A percentile compares a stretch with the other conserved stretches of the same genome.
These are phyloP conservation scores for Leccinum huronense DNA, from an alignment of 1,284 basidiomycete genomes.

Conservation along the genomic window DNA sequence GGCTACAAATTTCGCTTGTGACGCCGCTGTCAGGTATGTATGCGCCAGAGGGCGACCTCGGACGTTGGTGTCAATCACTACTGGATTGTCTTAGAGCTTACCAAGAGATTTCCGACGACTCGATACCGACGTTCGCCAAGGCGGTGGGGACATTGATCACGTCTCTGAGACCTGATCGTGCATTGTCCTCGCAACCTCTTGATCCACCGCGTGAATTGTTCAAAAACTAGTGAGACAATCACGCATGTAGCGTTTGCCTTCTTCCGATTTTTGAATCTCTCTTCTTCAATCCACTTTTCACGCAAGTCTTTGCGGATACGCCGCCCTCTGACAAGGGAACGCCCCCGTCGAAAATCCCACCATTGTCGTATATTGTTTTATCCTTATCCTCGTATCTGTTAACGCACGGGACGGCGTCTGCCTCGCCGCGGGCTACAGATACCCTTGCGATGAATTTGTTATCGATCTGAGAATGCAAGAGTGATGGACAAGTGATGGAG, in stretches of 20 bases:
- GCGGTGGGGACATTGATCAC: slow-evolving; percentile 50
- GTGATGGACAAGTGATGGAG: slow-evolving; percentile 28
- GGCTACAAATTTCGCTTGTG: slow-evolving; percentile 52
- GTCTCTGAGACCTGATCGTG: slow-evolving; percentile 53
- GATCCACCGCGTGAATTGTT: slow-evolving; percentile 54
- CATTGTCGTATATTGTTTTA: slow-evolving; percentile 47
- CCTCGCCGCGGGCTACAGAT: slow-evolving; percentile 51
- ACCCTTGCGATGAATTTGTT: slow-evolving; percentile 50
- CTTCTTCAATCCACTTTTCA: slow-evolving; percentile 48
- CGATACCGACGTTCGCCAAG: slow-evolving; percentile 47
- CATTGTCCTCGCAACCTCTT: slow-evolving; percentile 44
- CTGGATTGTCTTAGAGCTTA: slow-evolving; percentile 45
- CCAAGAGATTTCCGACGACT: slow-evolving; percentile 52
- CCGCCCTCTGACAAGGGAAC: slow-evolving; percentile 29
- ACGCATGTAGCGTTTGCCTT: slow-evolving; percentile 25
- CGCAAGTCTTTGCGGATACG: slow-evolving; percentile 42
- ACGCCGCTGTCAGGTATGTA: slow-evolving; percentile 46
- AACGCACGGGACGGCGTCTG: slow-evolving; percentile 59
- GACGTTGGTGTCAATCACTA: not conserved
- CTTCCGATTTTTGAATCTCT: slow-evolving; percentile 61
- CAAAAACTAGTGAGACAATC: slow-evolving; percentile 50
- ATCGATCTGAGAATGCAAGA: slow-evolving; percentile 46
- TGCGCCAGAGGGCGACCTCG: slow-evolving; percentile 9
- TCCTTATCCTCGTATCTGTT: slow-evolving; percentile 61
- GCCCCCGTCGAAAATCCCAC: slow-evolving; percentile 21